Evolutionary conservation across 2,329 filamentous ascomycete genomes (phyloP), one percentile per base, ranked within the genome.

Genomic region (Pseudogymnoascus sp.): DNA sequence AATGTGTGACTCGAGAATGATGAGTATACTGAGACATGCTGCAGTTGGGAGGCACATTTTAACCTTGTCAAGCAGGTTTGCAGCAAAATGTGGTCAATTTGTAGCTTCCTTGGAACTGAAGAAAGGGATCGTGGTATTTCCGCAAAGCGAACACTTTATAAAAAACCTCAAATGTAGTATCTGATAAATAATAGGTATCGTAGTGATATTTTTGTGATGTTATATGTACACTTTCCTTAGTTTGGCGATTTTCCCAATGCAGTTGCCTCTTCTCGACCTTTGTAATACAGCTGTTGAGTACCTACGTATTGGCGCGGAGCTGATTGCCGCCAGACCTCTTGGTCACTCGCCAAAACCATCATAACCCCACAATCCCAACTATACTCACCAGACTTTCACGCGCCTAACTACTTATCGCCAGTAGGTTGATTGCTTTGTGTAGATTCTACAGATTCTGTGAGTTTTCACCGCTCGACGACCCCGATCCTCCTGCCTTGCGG

Each of bases 351-450:
- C 61, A 65, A 64, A 38, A 64, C 61, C 60, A 41, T 43, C 58
- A 58, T 61, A 63, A 63, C 65, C 64, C 65, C 64, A 65, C 63
- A 64, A 65, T 62, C 64, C 18, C 57, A 58, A 58, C 57, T 39
- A 37, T 37, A 58, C 57, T 39, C 57, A 58, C 57, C 57, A 58
- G 22, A 58, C 57, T 25, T 58, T 39, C 18, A 58, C 57, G 57
- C 57, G 57, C 57, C 18, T 39, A 37, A 37, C 34, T 58, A 58
- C 34, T 54, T 54, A 54, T 54, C 47, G 16, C 47, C 47, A 54
- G 47, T 54, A 54, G 47, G 47, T 38, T n/a, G 32, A 58, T 58
- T 39, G 32, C 32, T 37, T 58, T 37, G 37, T 38, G 37, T 39
- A 39, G 37, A 58, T 58, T 12, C 57, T 58, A 58, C 57, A 58